These are phyloP conservation scores for Scutellaria minor DNA, from an alignment of 257 asterid species.

Conservation along the genomic window DNA sequence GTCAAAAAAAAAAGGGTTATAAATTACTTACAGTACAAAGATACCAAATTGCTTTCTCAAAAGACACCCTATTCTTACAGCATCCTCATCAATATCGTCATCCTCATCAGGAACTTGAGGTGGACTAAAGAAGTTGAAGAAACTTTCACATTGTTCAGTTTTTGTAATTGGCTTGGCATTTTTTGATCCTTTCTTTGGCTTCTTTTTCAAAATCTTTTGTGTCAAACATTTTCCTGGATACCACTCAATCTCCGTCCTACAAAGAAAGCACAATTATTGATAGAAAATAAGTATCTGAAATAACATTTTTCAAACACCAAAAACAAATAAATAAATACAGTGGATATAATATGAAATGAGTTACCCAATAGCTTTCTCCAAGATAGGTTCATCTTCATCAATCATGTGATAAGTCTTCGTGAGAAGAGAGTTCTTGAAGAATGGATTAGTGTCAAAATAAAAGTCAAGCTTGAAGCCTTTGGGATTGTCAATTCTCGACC, in stretches of 20 bases:
- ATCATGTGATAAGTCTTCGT: constrained; percentile 89
- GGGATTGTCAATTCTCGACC: constrained; percentile 71
- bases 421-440: constrained; percentile 64
- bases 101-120: constrained; percentile 85
- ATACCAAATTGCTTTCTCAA: no score
- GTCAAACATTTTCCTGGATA: constrained; percentile 78
- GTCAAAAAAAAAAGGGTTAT: not conserved
- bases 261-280: constrained; percentile 14
- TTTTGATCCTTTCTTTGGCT: constrained; percentile 88
- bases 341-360: not conserved
- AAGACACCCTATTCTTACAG: constrained; percentile 45
- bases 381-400: constrained; percentile 85
- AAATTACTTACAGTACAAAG: not conserved
- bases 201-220: constrained; percentile 75
- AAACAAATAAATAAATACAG: not conserved
- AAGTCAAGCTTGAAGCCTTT: constrained; percentile 85
- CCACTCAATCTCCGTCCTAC: constrained; percentile 87
- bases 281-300: constrained; percentile 2
- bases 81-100: constrained; percentile 86
- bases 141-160: constrained; percentile 85
- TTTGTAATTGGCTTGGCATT: constrained; percentile 71
- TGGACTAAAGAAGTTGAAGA: constrained; percentile 92
- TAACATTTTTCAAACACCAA: not conserved
- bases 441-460: constrained; percentile 64
- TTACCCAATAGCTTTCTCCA: constrained; percentile 95